phyloP scores from a whole-genome alignment of 805 yeast genomes.

The Candida boidinii region DNA sequence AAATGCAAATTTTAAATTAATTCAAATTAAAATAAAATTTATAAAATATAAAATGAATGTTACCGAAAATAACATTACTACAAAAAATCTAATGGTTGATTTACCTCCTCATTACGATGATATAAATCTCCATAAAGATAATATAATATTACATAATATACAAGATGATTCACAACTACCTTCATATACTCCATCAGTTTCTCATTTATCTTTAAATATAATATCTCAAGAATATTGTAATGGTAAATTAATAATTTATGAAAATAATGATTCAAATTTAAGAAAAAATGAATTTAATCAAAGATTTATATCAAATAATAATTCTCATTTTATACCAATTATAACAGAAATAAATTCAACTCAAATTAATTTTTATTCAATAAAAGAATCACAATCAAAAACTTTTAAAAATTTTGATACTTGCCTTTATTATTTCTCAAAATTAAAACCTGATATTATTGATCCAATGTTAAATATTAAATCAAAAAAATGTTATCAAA shows the following conservation, averaged over 20 bases:
- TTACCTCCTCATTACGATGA: not conserved
- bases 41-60: too few species aligned
- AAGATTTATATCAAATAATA: too few species aligned
- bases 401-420: slow-evolving; percentile 6
- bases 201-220: not conserved
- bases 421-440: slow-evolving; percentile 13
- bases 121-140: not conserved
- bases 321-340: slow-evolving; percentile 18
- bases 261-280: not conserved
- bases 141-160: not conserved
- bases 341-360: slow-evolving; percentile 25
- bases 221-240: not conserved
- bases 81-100: not conserved
- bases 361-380: slow-evolving; percentile 17
- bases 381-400: slow-evolving; percentile 2
- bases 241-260: not conserved
- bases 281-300: too few species aligned
- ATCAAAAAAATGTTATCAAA: slow-evolving; percentile 1
- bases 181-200: not conserved
- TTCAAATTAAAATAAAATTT: too few species aligned
- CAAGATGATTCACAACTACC: not conserved
- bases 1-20: too few species aligned
- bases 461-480: slow-evolving; percentile 22
- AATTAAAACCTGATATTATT: slow-evolving; percentile 13
- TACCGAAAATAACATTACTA: too few species aligned